Conservation (phyloP, 768 basidiomycete genomes). For the Boletus tylopilopsis region DNA sequence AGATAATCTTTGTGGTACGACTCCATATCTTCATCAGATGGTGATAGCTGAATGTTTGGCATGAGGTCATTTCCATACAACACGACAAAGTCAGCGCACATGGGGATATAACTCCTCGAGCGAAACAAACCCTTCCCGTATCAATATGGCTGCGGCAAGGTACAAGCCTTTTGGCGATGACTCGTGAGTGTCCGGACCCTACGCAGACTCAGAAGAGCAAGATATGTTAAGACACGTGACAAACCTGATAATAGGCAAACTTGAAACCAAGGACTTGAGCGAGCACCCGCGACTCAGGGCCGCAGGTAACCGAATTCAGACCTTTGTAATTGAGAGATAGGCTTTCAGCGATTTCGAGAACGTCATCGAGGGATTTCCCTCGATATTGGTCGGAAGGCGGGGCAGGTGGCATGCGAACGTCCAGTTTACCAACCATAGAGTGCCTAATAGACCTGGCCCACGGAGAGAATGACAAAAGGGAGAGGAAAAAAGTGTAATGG, state of each 20-base stretch:
- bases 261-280: conserved; percentile 99
- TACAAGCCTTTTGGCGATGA: conserved; percentile 68
- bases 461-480: conserved; percentile 80
- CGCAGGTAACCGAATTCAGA: conserved; percentile 14
- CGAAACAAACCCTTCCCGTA: conserved; percentile 85
- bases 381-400: conserved; percentile 40
- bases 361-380: conserved; percentile 64
- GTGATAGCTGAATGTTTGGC: conserved; percentile 52
- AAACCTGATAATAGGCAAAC: conserved; percentile 84
- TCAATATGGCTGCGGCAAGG: conserved; percentile 79
- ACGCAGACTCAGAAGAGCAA: conserved; percentile 13
- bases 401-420: conserved; percentile 37
- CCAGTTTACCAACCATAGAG: conserved; percentile 22
- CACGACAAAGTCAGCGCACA: conserved; percentile 42
- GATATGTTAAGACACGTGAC: conserved; percentile 15
- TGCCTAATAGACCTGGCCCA: conserved; percentile 64
- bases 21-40: conserved; percentile 75
- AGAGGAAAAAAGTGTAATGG: conserved; percentile 87
- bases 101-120: conserved; percentile 92
- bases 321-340: conserved; percentile 4
- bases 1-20: conserved; percentile 62
- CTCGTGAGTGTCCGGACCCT: conserved; percentile 61
- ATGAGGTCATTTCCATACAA: conserved; percentile 5
- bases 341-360: conserved; percentile 53
- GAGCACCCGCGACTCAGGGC: conserved; percentile 54